phyloP scores from a whole-genome alignment of 768 basidiomycete genomes.

The Mycena pura region DNA sequence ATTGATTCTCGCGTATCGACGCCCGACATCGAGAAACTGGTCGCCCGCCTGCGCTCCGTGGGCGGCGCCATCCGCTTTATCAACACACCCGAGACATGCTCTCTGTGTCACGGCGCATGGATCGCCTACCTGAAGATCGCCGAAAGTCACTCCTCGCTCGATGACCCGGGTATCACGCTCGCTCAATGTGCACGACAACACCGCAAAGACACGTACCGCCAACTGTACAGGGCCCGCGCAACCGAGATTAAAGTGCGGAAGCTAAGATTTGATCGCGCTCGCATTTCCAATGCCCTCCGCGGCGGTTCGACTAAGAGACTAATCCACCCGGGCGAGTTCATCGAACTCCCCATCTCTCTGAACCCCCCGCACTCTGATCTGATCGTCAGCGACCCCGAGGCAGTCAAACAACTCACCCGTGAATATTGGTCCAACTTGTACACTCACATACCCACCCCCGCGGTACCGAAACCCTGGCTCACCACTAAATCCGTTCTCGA shows the following conservation, averaged over 20 bases:
- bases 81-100: no score
- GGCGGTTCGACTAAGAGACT: neutral
- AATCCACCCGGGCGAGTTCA: neutral
- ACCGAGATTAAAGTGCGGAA: neutral
- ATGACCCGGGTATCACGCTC: neutral
- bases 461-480: constrained; percentile 34
- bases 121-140: neutral
- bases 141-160: neutral
- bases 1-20: neutral
- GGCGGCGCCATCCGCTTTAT: neutral
- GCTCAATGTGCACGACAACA: neutral
- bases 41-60: neutral
- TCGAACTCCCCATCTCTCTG: neutral
- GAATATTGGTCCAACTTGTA: constrained; percentile 30
- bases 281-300: neutral
- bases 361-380: neutral
- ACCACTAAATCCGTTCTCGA: constrained; percentile 7
- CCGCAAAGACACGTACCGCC: neutral
- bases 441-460: constrained; percentile 1
- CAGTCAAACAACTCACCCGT: constrained; percentile 13
- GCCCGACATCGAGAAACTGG: neutral
- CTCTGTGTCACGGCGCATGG: neutral
- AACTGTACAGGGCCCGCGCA: neutral
- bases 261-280: neutral
- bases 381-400: constrained; percentile 9